Conservation (phyloP, 306 rosid genomes). For the Cucurbita moschata region DNA sequence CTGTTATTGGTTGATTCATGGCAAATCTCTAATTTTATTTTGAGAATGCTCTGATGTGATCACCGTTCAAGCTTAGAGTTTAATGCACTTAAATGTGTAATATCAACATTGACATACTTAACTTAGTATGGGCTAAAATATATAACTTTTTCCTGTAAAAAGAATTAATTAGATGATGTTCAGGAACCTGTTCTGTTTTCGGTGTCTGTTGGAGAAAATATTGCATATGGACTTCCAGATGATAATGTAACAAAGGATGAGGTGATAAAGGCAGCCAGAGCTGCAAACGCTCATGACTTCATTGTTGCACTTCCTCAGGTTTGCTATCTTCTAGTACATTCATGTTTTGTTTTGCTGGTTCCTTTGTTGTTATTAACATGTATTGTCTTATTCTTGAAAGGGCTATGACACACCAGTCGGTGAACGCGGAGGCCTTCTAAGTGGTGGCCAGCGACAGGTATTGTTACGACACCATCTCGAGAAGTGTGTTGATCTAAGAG, state of each 20-base stretch:
- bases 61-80: neutral
- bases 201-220: constrained; percentile 90
- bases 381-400: constrained; percentile 18
- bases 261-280: constrained; percentile 89
- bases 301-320: constrained; percentile 93
- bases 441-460: constrained; percentile 98
- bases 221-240: constrained; percentile 96
- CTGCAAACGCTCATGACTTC: constrained; percentile 96
- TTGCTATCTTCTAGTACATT: constrained; percentile 2
- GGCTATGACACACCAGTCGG: constrained; percentile 92
- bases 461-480: neutral
- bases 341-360: neutral
- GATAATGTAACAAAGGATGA: constrained; percentile 76
- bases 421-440: constrained; percentile 90
- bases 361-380: neutral
- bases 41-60: neutral
- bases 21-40: neutral
- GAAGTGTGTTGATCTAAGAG: neutral
- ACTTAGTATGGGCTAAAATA: neutral
- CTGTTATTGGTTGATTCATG: neutral
- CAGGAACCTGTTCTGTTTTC: constrained; percentile 96
- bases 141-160: neutral
- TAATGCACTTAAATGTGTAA: neutral
- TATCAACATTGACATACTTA: neutral
- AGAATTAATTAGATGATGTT: neutral